Conservation (phyloP, 768 basidiomycete genomes). For the Mycena latifolia region DNA sequence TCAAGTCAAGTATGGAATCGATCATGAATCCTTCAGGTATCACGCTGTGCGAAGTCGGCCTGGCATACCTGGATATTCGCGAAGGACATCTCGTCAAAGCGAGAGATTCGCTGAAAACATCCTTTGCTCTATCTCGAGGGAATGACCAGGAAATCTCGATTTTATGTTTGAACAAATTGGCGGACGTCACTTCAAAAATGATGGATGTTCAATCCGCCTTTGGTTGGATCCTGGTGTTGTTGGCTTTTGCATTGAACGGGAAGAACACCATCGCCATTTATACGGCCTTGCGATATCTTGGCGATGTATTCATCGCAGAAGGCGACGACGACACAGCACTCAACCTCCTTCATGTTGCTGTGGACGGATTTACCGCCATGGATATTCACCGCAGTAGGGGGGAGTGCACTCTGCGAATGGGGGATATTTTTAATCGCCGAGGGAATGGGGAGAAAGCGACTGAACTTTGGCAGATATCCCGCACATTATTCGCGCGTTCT, state of each 20-base stretch:
- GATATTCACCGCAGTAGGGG: not conserved
- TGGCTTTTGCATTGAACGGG: constrained; percentile 16
- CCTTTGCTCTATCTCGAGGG: constrained; percentile 4
- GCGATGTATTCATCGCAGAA: constrained; percentile 19
- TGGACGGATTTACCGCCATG: constrained; percentile 5
- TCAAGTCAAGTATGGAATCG: constrained; percentile 11
- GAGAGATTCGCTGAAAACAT: not conserved
- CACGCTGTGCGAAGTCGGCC: constrained; percentile 6
- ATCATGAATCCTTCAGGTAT: constrained; percentile 20
- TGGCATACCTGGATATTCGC: constrained; percentile 22
- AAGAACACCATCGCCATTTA: constrained; percentile 11
- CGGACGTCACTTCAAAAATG: not conserved
- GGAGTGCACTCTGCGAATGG: not conserved
- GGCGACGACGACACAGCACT: constrained; percentile 4
- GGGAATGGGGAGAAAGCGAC: not conserved
- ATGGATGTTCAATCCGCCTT: not conserved
- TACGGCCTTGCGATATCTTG: constrained; percentile 16
- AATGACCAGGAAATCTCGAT: constrained; percentile 29
- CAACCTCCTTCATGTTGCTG: not conserved
- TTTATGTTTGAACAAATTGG: constrained; percentile 19
- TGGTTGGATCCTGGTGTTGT: constrained; percentile 13
- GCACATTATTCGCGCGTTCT: constrained; percentile 1
- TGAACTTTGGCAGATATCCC: constrained; percentile 5
- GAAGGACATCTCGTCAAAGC: constrained; percentile 3
- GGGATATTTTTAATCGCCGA: not conserved